Percentiles rank a stretch among this genome's conserved stretches.
phyloP scores from a whole-genome alignment of 192 early-diverging fungal genomes.

The Coemansia sp. region DNA sequence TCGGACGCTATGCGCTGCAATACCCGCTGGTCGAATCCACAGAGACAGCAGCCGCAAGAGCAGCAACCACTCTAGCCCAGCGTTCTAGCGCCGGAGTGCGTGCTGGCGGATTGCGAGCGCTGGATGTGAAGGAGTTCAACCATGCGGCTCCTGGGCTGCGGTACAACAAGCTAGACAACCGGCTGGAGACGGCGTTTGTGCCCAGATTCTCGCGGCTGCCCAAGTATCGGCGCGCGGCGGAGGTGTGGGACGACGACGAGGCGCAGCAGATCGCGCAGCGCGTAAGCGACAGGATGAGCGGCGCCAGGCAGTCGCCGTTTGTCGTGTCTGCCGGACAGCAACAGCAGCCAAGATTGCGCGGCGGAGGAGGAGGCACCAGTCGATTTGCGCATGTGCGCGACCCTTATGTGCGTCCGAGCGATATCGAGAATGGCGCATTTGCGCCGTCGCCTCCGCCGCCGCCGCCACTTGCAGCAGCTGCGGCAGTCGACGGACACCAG shows the following conservation, averaged over 20 bases:
- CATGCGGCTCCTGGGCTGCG: constrained; percentile 32
- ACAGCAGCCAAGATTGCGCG: constrained; percentile 29
- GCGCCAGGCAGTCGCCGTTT: not conserved
- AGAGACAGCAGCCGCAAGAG: constrained; percentile 20
- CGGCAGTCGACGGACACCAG: constrained; percentile 17
- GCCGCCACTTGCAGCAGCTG: not conserved
- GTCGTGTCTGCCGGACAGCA: not conserved
- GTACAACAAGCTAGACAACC: constrained; percentile 30
- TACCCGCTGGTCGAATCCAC: constrained; percentile 51
- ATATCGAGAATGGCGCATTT: constrained; percentile 30
- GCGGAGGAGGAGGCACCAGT: constrained; percentile 8
- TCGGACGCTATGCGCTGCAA: constrained; percentile 43
- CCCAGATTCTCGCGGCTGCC: constrained; percentile 44
- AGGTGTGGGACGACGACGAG: constrained; percentile 56
- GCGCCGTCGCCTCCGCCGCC: too few relatives aligned
- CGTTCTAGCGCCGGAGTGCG: constrained; percentile 7
- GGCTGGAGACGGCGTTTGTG: constrained; percentile 40
- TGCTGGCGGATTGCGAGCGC: constrained; percentile 33
- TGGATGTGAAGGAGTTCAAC: constrained; percentile 34
- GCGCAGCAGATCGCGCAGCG: constrained; percentile 41
- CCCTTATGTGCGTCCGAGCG: constrained; percentile 4
- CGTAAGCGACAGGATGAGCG: constrained; percentile 18
- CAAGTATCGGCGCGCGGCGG: constrained; percentile 48
- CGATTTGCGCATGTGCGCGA: constrained; percentile 8
- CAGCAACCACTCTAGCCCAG: not conserved